A percentile compares a stretch with the other conserved stretches of the same genome.
These are phyloP conservation scores for Maudiozyma turicensis DNA, from an alignment of 805 yeast species.

Conservation along the genomic window DNA sequence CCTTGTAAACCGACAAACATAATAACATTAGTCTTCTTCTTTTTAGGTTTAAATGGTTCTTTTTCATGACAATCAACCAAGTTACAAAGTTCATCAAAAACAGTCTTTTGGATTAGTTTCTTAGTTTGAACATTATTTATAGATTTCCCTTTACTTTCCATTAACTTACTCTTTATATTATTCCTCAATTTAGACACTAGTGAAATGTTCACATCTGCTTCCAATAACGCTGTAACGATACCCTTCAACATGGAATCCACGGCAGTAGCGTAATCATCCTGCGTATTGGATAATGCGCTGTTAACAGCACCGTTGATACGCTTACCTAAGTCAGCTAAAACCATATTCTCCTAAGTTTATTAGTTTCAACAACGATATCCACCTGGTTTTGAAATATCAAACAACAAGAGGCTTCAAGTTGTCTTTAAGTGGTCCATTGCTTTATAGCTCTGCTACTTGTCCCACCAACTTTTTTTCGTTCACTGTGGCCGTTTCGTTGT, in stretches of 20 bases:
- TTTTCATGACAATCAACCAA: conserved; percentile 59
- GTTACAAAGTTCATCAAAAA: conserved; percentile 83
- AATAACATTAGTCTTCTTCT: conserved; percentile 66
- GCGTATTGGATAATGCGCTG: conserved; percentile 46
- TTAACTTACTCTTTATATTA: conserved; percentile 52
- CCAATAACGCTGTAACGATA: conserved; percentile 80
- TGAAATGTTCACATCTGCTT: conserved; percentile 87
- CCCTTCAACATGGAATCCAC: conserved; percentile 73
- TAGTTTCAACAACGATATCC: no score
- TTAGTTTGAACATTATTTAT: conserved; percentile 48
- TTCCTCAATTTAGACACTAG: conserved; percentile 71
- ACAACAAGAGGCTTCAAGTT: no score
- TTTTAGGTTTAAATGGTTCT: conserved; percentile 70
- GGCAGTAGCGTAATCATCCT: conserved; percentile 48
- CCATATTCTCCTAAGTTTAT: conserved; percentile 36
- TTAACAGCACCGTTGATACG: conserved; percentile 67
- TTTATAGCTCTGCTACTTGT: no score
- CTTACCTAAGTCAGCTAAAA: conserved; percentile 69
- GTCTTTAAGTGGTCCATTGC: no score
- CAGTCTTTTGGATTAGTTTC: conserved; percentile 77
- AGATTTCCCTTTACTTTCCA: conserved; percentile 23
- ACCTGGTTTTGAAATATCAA: no score
- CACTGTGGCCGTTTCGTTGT: no score
- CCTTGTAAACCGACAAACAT: conserved; percentile 99
- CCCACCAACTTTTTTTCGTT: no score